Evolutionary conservation across 2,329 filamentous ascomycete species (phyloP), one percentile per base, ranked within the genome.

Genomic region (Torrubiella hemipterigena): DNA sequence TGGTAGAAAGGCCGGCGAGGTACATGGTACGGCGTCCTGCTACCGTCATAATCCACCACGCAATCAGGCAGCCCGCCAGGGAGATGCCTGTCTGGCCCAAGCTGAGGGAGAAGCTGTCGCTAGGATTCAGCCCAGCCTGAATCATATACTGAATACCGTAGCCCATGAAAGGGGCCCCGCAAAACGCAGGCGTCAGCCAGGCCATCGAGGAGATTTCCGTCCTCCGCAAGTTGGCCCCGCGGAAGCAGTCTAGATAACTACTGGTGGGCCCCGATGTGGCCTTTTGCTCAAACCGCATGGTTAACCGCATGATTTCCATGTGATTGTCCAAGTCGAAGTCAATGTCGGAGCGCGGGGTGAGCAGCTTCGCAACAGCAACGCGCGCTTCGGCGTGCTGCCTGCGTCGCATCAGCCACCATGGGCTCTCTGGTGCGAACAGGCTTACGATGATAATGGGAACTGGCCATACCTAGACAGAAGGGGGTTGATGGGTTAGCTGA

Each of bases 341-440:
- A n/a, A n/a, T 22, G n/a, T 8, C n/a, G 8, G 20, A 8, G 8
- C 8, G 20, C 8, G 8, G 20, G 20, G 20, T n/a, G 20, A 22
- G 20, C 8, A n/a, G n/a, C 20, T 22, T n/a, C n/a, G 8, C n/a
- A 22, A 22, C 20, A 22, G 20, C 20, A n/a, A n/a, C n/a, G n/a
- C n/a, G n/a, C n/a, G n/a, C n/a, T n/a, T n/a, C n/a, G 1, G 67
- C 67, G 4, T 56, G 50, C 0, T 55, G 48, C 3, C 52, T 44
- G 6, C 53, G 52, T 2, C 66, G 65, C 18, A 65, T 54, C 4
- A 71, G 52, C 67, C 67, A 71, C 63, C 64, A 71, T 4, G 67
- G 67, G 1, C 58, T 63, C 47, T 71, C 58, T 12, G 64, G 65
- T 0, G 61, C 59, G 33, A 67, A 38, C 43, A 54, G 69, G 40